Conservation (phyloP, 768 basidiomycete genomes). For the Panellus pusillus region DNA sequence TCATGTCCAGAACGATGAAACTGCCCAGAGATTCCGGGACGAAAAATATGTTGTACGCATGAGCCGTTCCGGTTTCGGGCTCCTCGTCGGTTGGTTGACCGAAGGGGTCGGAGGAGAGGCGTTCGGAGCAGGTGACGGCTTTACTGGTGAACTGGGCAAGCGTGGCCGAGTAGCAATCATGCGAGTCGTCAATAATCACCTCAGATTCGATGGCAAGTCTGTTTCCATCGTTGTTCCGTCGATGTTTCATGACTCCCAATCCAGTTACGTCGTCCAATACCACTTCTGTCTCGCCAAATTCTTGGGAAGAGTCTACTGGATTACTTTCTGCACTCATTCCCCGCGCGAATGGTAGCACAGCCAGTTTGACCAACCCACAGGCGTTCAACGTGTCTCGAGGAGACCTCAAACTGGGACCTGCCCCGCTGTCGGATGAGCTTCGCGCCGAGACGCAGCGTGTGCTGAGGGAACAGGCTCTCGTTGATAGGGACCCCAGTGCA, state of each 20-base stretch:
- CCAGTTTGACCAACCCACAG: slow-evolving; percentile 57
- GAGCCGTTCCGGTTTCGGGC: slow-evolving; percentile 87
- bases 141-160: slow-evolving; percentile 78
- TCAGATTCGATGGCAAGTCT: slow-evolving; percentile 81
- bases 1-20: slow-evolving; percentile 81
- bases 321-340: slow-evolving; percentile 77
- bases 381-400: slow-evolving; percentile 78
- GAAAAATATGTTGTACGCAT: slow-evolving; percentile 91
- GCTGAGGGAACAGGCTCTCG: slow-evolving; percentile 77
- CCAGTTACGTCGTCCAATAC: slow-evolving; percentile 73
- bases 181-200: slow-evolving; percentile 91
- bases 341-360: slow-evolving; percentile 50
- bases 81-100: slow-evolving; percentile 94
- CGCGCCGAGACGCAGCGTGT: slow-evolving; percentile 77
- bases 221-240: slow-evolving; percentile 6
- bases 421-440: slow-evolving; percentile 78
- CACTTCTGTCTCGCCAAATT: slow-evolving; percentile 56
- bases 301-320: slow-evolving; percentile 88
- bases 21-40: slow-evolving; percentile 81
- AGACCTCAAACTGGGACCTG: slow-evolving; percentile 82
- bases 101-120: slow-evolving; percentile 88
- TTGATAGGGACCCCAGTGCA: slow-evolving; percentile 66
- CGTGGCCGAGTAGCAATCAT: slow-evolving; percentile 88
- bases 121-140: slow-evolving; percentile 76
- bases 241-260: slow-evolving; percentile 23